These are phyloP conservation scores for Debaryomyces udenii DNA, from an alignment of 1,139 yeast species.

Conservation along the genomic window DNA sequence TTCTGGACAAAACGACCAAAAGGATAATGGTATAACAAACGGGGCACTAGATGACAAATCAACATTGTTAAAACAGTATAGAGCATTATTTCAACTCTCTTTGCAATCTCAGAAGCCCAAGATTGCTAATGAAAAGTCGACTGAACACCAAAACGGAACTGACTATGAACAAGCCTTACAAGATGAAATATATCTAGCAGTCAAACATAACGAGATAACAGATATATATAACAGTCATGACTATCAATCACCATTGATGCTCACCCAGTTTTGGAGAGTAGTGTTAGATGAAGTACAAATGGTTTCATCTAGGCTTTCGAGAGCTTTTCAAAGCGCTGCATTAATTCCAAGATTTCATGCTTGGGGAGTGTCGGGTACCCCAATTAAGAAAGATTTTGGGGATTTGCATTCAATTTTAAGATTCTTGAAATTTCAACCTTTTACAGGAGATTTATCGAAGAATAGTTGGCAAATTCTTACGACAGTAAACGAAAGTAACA, in stretches of 20 bases:
- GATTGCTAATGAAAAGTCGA: constrained; percentile 29
- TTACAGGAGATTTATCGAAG: constrained; percentile 45
- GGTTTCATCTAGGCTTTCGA: constrained; percentile 73
- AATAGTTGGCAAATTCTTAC: constrained; percentile 39
- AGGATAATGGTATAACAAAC: not conserved
- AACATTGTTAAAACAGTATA: constrained; percentile 26
- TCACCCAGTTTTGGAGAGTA: constrained; percentile 88
- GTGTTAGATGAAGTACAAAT: constrained; percentile 93
- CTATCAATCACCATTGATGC: constrained; percentile 79
- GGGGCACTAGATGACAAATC: constrained; percentile 13
- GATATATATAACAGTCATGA: constrained; percentile 38
- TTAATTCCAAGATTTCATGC: constrained; percentile 83
- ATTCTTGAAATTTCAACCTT: constrained; percentile 71
- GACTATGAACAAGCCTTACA: constrained; percentile 42
- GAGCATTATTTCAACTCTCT: constrained; percentile 34
- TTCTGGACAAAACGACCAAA: constrained; percentile 7
- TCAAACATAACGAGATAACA: constrained; percentile 33
- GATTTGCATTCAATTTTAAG: constrained; percentile 74
- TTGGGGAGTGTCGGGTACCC: constrained; percentile 98
- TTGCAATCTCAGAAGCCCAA: constrained; percentile 30
- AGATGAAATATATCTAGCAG: constrained; percentile 39
- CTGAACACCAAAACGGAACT: constrained; percentile 28
- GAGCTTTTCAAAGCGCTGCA: constrained; percentile 80
- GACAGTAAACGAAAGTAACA: constrained; percentile 14
- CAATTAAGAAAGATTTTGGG: constrained; percentile 64